A percentile compares a stretch with the other conserved stretches of the same genome.
These are phyloP conservation scores for Cardiosporidium cionae DNA, from an alignment of 169 alveolate species.

Conservation along the genomic window DNA sequence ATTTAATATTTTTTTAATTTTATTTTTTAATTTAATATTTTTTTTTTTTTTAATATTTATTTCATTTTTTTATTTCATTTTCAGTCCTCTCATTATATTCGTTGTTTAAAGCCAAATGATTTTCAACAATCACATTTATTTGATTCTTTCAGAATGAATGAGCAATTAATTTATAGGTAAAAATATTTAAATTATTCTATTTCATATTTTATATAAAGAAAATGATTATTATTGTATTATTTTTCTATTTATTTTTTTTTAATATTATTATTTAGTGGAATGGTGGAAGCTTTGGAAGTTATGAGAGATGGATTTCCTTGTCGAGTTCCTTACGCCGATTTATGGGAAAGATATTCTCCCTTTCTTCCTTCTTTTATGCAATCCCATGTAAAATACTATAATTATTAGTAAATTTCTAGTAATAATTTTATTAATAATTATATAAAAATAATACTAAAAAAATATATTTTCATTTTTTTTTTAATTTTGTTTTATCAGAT, in stretches of 20 bases:
- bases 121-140: not conserved
- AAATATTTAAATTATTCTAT: too few relatives aligned
- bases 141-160: not conserved
- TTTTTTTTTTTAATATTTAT: too few relatives aligned
- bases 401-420: too few relatives aligned
- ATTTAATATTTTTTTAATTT: too few relatives aligned
- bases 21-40: too few relatives aligned
- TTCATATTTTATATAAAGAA: too few relatives aligned
- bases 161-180: not conserved
- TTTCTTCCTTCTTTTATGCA: not conserved
- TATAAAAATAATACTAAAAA: too few relatives aligned
- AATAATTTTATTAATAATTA: too few relatives aligned
- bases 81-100: not conserved
- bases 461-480: too few relatives aligned
- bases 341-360: not conserved
- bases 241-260: not conserved
- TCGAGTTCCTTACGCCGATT: conserved; percentile 3
- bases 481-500: too few relatives aligned
- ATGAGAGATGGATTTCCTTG: conserved; percentile 16
- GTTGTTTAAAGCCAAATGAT: not conserved
- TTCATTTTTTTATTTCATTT: too few relatives aligned
- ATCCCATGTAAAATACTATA: not conserved
- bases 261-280: not conserved
- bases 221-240: not conserved
- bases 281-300: not conserved